phyloP scores from a whole-genome alignment of 2,329 filamentous ascomycete genomes.

The Thermomyces lanuginosus region DNA sequence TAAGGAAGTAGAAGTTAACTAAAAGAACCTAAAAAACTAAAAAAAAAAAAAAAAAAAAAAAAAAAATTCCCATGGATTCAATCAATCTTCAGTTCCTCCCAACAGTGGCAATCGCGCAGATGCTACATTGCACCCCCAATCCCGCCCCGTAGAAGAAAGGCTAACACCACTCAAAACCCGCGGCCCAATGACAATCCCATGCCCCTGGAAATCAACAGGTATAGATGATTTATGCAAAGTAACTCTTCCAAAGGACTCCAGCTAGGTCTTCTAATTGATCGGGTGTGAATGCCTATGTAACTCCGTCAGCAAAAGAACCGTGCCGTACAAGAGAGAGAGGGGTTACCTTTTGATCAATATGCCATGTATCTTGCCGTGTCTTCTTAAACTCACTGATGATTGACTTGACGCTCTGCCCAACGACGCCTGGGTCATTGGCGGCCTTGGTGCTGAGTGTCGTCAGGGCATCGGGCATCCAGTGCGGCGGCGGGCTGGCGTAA shows the following conservation, averaged over 20 bases:
- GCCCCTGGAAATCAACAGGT: background rate
- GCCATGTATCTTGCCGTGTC: slow-evolving; percentile 97
- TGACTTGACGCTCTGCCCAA: slow-evolving; percentile 88
- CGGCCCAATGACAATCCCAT: background rate
- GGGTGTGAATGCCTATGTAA: slow-evolving; percentile 59
- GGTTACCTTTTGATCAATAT: slow-evolving; percentile 87
- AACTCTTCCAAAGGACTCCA: slow-evolving; percentile 98
- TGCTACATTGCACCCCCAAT: too few species aligned
- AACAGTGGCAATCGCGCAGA: too few species aligned
- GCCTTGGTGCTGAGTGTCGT: slow-evolving; percentile 71
- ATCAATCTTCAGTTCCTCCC: too few species aligned
- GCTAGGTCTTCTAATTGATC: slow-evolving; percentile 92
- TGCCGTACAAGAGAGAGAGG: slow-evolving; percentile 4
- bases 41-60: too few species aligned
- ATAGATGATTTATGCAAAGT: slow-evolving; percentile 54
- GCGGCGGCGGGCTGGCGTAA: slow-evolving; percentile 79
- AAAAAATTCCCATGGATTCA: too few species aligned
- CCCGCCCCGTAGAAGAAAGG: too few species aligned
- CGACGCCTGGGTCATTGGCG: slow-evolving; percentile 74
- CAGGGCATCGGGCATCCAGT: slow-evolving; percentile 86
- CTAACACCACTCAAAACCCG: background rate
- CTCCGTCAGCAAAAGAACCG: slow-evolving; percentile 5
- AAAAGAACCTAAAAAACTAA: too few species aligned
- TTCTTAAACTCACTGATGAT: slow-evolving; percentile 98
- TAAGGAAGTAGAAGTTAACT: background rate